A percentile compares a stretch with the other conserved stretches of the same genome.
phyloP scores from a whole-genome alignment of 257 asterid species.

The Nicotiana benthamiana region DNA sequence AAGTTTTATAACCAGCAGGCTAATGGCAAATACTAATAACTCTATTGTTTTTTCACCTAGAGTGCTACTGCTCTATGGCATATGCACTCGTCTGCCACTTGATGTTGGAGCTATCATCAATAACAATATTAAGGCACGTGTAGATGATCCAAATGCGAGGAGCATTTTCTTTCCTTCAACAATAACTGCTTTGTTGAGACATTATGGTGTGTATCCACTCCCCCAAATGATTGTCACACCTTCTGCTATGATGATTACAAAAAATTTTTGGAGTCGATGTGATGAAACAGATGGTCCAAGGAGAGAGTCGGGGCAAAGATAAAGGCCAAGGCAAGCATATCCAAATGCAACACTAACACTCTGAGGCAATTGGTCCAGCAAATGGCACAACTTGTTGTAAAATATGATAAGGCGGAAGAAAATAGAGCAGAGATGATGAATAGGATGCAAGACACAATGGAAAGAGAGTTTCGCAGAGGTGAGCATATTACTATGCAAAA shows the following conservation, averaged over 20 bases:
- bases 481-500: not conserved
- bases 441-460: not conserved
- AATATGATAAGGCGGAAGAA: not conserved
- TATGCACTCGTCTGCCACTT: not conserved
- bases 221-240: not conserved
- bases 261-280: not conserved
- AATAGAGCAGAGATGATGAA: not conserved
- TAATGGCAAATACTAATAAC: not conserved
- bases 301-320: not conserved
- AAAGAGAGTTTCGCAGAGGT: not conserved
- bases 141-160: not conserved
- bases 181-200: not conserved
- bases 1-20: no score
- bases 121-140: not conserved
- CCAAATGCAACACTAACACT: not conserved
- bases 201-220: not conserved
- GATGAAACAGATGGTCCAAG: not conserved
- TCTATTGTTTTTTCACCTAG: not conserved
- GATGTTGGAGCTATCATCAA: not conserved
- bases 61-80: not conserved
- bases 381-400: not conserved
- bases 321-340: not conserved
- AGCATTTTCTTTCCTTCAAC: not conserved
- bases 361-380: not conserved
- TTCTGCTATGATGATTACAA: not conserved